These are phyloP conservation scores for Wickerhamia fluorescens DNA, from an alignment of 805 yeast genomes.

Conservation along the genomic window DNA sequence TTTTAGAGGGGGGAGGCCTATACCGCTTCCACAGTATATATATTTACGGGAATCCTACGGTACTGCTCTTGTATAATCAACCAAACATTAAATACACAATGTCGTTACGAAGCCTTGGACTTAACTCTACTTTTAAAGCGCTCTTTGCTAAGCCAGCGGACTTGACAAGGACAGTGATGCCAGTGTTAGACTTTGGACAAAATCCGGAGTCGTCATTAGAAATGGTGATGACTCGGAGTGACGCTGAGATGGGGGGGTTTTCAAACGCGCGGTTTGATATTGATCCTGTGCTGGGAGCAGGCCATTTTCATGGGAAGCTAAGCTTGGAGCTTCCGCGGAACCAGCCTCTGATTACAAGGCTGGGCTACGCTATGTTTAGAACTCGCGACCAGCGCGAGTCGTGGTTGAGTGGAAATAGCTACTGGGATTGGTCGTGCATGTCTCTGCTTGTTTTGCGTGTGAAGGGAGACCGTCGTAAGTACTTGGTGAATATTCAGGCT, in stretches of 20 bases:
- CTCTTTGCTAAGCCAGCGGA: conserved; percentile 28
- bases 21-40: no score
- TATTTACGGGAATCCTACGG: no score
- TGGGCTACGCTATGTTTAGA: conserved; percentile 82
- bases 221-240: conserved; percentile 55
- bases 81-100: no score
- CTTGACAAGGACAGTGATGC: conserved; percentile 22
- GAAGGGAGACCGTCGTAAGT: conserved; percentile 67
- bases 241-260: conserved; percentile 72
- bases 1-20: no score
- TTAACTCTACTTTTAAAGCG: conserved; percentile 28
- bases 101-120: conserved; percentile 37
- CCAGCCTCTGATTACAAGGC: conserved; percentile 54
- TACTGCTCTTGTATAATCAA: no score
- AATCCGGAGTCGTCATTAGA: conserved; percentile 38
- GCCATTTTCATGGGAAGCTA: conserved; percentile 50
- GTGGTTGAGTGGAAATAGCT: conserved; percentile 42
- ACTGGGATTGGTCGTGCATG: conserved; percentile 67
- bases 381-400: conserved; percentile 55
- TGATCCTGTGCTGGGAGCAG: conserved; percentile 25
- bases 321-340: conserved; percentile 59
- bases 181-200: conserved; percentile 52
- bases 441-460: conserved; percentile 61
- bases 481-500: conserved; percentile 74
- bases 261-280: conserved; percentile 53